phyloP scores from a whole-genome alignment of 2,329 filamentous ascomycete species.

The Apiospora saccharicola region DNA sequence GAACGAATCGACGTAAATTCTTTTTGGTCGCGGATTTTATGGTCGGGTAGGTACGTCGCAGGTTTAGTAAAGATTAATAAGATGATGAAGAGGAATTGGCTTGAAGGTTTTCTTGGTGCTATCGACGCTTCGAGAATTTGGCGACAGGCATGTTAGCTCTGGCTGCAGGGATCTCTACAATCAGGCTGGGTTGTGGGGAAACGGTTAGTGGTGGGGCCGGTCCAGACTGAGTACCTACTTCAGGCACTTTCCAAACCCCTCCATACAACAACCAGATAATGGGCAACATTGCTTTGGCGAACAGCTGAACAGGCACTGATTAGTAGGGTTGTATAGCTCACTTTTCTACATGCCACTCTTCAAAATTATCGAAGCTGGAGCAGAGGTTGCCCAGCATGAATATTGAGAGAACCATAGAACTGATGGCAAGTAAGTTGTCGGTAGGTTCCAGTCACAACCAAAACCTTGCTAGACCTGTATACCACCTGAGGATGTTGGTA shows the following conservation, averaged over 20 bases:
- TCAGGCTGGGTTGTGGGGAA: conserved; percentile 12
- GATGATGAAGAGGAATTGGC: not conserved
- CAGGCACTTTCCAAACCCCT: not conserved
- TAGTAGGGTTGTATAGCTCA: not conserved
- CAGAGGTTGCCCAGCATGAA: not conserved
- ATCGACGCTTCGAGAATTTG: not conserved
- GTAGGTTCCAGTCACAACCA: not conserved
- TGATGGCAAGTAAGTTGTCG: not conserved
- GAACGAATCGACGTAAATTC: not conserved
- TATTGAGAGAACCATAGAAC: not conserved
- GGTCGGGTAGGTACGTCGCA: not conserved
- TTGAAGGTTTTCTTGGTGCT: not conserved
- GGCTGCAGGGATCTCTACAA: conserved; percentile 4
- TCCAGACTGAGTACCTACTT: not conserved
- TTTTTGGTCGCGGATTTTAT: not conserved
- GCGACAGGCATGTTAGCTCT: not conserved
- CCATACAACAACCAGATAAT: not conserved
- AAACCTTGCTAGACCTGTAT: not conserved
- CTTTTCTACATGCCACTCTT: not conserved
- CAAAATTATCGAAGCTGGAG: not conserved
- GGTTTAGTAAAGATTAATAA: not conserved
- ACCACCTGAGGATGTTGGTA: not conserved
- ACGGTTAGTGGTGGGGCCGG: conserved; percentile 12
- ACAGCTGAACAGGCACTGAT: not conserved
- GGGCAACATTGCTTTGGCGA: not conserved